These are phyloP conservation scores for Poronia punctata DNA, from an alignment of 495 filamentous ascomycete species.

Conservation along the genomic window DNA sequence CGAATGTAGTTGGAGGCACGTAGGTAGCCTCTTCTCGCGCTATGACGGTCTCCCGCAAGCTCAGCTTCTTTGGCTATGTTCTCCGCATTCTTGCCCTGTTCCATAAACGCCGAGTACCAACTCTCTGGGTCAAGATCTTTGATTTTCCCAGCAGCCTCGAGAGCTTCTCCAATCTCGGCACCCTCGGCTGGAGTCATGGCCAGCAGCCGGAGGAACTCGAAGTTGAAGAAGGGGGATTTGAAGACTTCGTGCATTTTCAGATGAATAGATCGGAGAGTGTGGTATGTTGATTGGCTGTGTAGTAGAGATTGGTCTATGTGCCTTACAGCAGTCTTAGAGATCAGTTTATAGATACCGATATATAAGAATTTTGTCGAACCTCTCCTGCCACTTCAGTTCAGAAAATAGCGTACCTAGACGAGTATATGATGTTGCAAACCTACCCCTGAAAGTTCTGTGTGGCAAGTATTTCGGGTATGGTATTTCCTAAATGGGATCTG, in stretches of 20 bases:
- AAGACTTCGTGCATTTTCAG: neutral
- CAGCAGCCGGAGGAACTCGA: conserved; percentile 32
- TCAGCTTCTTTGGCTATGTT: conserved; percentile 46
- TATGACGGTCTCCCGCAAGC: conserved; percentile 10
- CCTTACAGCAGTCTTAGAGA: too few relatives aligned
- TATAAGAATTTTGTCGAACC: too few relatives aligned
- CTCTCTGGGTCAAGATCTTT: conserved; percentile 24
- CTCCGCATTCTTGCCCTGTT: conserved; percentile 15
- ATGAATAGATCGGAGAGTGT: too few relatives aligned
- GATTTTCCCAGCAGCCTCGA: conserved; percentile 25
- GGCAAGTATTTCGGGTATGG: too few relatives aligned
- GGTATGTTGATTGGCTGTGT: too few relatives aligned
- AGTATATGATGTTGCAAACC: too few relatives aligned
- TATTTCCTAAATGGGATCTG: too few relatives aligned
- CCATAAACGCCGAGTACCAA: conserved; percentile 26
- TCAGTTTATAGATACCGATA: too few relatives aligned
- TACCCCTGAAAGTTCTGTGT: too few relatives aligned
- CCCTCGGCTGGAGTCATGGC: conserved; percentile 22
- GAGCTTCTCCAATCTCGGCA: conserved; percentile 26
- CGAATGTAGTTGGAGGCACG: conserved; percentile 29
- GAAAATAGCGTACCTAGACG: too few relatives aligned
- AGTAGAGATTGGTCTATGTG: too few relatives aligned
- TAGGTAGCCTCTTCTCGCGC: conserved; percentile 22
- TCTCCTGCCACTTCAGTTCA: too few relatives aligned
- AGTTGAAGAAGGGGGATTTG: conserved; percentile 23